Conservation (phyloP, 306 rosid species). For the Begonia loranthoides region DNA sequence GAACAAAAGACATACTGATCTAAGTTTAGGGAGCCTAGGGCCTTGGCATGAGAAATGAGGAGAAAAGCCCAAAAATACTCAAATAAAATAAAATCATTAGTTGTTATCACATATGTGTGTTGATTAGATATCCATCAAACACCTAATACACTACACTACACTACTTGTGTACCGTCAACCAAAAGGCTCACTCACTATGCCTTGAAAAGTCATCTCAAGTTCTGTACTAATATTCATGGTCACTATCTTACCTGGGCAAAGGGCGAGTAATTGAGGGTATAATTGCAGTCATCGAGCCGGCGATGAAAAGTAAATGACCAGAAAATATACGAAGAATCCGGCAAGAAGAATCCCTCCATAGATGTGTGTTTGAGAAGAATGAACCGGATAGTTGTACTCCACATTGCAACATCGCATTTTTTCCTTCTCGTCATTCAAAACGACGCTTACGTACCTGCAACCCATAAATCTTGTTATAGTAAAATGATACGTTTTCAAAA, state of each 20-base stretch:
- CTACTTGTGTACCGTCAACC: neutral
- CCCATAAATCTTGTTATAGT: slow-evolving; percentile 5
- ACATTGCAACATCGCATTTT: slow-evolving; percentile 79
- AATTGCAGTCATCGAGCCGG: slow-evolving; percentile 55
- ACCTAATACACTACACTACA: no score
- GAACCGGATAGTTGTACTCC: slow-evolving; percentile 75
- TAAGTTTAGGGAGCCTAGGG: no score
- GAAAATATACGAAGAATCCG: slow-evolving; percentile 79
- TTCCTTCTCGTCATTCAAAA: slow-evolving; percentile 57
- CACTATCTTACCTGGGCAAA: neutral
- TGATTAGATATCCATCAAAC: no score
- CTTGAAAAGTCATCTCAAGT: neutral
- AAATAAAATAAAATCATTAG: no score
- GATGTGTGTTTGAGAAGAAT: slow-evolving; percentile 67
- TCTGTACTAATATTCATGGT: neutral
- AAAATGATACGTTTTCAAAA: neutral
- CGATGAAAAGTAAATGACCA: slow-evolving; percentile 75
- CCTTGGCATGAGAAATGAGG: no score
- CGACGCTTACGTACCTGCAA: slow-evolving; percentile 75
- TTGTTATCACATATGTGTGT: no score
- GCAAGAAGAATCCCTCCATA: slow-evolving; percentile 88
- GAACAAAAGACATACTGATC: no score
- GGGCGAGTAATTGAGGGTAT: neutral
- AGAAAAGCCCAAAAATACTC: no score
- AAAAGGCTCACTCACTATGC: neutral